A percentile compares a stretch with the other conserved stretches of the same genome.
Conservation (phyloP, 2,329 filamentous ascomycete species). For the Penicillium sp. region DNA sequence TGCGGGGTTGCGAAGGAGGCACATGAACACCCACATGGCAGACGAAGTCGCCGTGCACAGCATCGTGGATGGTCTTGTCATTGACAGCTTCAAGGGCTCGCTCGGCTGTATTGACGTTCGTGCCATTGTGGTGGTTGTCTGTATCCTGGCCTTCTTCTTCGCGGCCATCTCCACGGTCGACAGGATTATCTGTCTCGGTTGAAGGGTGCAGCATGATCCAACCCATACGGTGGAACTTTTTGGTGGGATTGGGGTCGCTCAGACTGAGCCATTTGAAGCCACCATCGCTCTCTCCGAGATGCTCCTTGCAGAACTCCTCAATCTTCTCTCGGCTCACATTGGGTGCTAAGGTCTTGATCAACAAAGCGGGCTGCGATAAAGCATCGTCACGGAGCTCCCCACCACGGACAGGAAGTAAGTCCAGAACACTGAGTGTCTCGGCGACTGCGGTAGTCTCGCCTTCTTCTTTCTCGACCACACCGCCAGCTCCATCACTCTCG, state of each 20-base stretch:
- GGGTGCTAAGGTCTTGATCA: constrained; percentile 97
- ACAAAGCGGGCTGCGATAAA: constrained; percentile 80
- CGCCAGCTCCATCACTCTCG: constrained; percentile 82
- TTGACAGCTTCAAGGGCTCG: constrained; percentile 93
- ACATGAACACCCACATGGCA: constrained; percentile 97
- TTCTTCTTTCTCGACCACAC: constrained; percentile 88
- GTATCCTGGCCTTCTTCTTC: constrained; percentile 63
- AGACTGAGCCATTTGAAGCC: constrained; percentile 95
- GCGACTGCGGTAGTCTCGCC: constrained; percentile 88
- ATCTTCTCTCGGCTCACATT: constrained; percentile 92
- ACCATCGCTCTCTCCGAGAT: constrained; percentile 84
- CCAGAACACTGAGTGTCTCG: constrained; percentile 88
- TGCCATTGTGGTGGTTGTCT: constrained; percentile 36
- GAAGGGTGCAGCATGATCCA: constrained; percentile 95
- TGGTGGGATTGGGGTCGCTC: constrained; percentile 93
- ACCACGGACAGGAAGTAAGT: constrained; percentile 77
- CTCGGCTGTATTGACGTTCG: constrained; percentile 61
- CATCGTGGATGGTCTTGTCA: constrained; percentile 94
- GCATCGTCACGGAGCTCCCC: constrained; percentile 88
- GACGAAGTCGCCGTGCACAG: constrained; percentile 90
- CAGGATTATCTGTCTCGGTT: constrained; percentile 59
- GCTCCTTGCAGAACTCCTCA: constrained; percentile 90
- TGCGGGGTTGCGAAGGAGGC: constrained; percentile 77
- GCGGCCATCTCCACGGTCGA: constrained; percentile 71
- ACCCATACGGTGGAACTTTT: constrained; percentile 94